Base-by-base conservation (phyloP, 2,329 filamentous ascomycete genomes). In the Botrytis hyacinthi region DNA sequence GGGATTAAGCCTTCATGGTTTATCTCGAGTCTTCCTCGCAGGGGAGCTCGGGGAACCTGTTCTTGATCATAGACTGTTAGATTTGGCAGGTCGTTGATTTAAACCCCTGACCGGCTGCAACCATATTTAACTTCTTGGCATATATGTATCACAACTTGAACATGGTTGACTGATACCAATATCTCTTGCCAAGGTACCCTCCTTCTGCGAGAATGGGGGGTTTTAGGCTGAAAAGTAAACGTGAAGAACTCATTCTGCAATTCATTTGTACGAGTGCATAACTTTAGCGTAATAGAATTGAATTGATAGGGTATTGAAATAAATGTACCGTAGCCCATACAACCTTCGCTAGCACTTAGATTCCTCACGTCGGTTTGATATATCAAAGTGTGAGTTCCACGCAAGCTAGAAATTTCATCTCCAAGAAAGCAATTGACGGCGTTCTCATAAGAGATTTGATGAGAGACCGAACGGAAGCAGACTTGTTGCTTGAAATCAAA, bases 1-100 rank as follows among this genome's bases (percentile, higher is more conserved):
- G 46, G 48, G 46, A 68, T 54, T 20, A 67, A 68, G 48, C 35
- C 16, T 54, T 68, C 26, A 20, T 40, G 32, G 14, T 26, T 37
- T 40, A 67, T n/a, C 26, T 40, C 26, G 46, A 46, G 32, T 51
- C 32, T 40, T 37, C 22, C 57, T 68, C 2, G 32, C 40, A 68
- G n/a, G 46, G 35, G 46, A 67, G 46, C 65, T 67, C 46, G 46
- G 32, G 46, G 32, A 29, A n/a, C 12, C 26, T 68, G 10, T 29
- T 54, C 51, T 40, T 29, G 48, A 29, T 68, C 9, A 22, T 40
- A 29, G 4, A 40, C 22, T 22, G 26, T 42, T 57, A 42, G 37
- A 69, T 69, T 42, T 57, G 48, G 66, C 66, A 69, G 66, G 66
- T 69, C 37, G 66, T 69, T 42, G 18, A 59, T 57, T 57, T 26